A percentile compares a stretch with the other conserved stretches of the same genome.
phyloP scores from a whole-genome alignment of 441 rosid species.

The Euphorbia celastroides region DNA sequence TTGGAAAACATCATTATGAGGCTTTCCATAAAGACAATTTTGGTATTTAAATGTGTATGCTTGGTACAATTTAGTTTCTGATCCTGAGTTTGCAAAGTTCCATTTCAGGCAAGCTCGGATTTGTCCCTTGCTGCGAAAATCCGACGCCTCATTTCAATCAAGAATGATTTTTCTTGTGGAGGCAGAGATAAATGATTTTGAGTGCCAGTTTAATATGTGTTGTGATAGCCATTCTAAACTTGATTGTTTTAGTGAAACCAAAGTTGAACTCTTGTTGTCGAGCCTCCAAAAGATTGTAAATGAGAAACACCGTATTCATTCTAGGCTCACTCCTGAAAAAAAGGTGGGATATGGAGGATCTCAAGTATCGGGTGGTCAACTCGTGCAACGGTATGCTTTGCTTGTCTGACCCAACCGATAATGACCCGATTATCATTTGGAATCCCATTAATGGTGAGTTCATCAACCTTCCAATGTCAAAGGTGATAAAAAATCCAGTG shows the following conservation, averaged over 20 bases:
- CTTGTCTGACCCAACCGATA: neutral
- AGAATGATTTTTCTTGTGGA: conserved; percentile 11
- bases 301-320: neutral
- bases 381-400: conserved; percentile 15
- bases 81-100: too few relatives aligned
- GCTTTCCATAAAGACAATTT: too few relatives aligned
- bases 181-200: neutral
- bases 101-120: neutral
- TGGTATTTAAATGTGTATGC: too few relatives aligned
- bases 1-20: too few relatives aligned
- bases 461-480: neutral
- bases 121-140: neutral
- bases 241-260: neutral
- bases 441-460: conserved; percentile 8
- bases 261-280: conserved; percentile 2
- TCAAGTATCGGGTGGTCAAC: neutral
- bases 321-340: too few relatives aligned
- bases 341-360: neutral
- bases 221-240: neutral
- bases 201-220: too few relatives aligned
- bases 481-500: neutral
- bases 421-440: conserved; percentile 4
- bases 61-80: too few relatives aligned
- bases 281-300: neutral
- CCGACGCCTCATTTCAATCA: neutral